Percentiles rank a stretch among this genome's conserved stretches.
Conservation (phyloP, 345 rosid genomes). For the Tarenaya hassleriana region DNA sequence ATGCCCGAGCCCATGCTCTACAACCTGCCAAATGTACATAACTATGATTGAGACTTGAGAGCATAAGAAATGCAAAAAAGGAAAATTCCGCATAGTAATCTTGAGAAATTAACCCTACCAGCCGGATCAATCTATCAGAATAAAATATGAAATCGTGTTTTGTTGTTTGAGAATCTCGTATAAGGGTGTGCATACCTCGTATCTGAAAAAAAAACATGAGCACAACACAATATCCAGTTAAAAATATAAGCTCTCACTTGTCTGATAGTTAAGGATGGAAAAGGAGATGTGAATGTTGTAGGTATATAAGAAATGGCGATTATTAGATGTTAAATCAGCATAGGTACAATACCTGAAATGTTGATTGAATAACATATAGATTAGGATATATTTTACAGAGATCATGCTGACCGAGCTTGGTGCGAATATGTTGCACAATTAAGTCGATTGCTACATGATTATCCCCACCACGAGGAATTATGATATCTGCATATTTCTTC, state of each 20-base stretch:
- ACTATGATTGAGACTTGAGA: neutral
- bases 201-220: conserved; percentile 62
- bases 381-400: conserved; percentile 97
- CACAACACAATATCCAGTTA: no score
- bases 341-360: conserved; percentile 72
- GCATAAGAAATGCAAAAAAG: neutral
- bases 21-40: conserved; percentile 49
- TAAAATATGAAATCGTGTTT: conserved; percentile 96
- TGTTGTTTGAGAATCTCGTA: conserved; percentile 90
- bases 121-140: conserved; percentile 92
- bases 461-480: conserved; percentile 99
- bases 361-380: conserved; percentile 87
- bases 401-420: conserved; percentile 97
- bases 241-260: no score
- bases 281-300: no score
- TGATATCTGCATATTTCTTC: conserved; percentile 96
- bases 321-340: conserved; percentile 6
- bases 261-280: no score
- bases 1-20: conserved; percentile 97
- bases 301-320: neutral
- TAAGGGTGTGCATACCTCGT: conserved; percentile 98
- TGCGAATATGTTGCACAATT: conserved; percentile 95
- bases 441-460: conserved; percentile 97
- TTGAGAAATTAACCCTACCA: conserved; percentile 48
- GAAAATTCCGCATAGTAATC: neutral